A percentile compares a stretch with the other conserved stretches of the same genome.
Conservation (phyloP, 164 flowering plant species). For the Sedum album region DNA sequence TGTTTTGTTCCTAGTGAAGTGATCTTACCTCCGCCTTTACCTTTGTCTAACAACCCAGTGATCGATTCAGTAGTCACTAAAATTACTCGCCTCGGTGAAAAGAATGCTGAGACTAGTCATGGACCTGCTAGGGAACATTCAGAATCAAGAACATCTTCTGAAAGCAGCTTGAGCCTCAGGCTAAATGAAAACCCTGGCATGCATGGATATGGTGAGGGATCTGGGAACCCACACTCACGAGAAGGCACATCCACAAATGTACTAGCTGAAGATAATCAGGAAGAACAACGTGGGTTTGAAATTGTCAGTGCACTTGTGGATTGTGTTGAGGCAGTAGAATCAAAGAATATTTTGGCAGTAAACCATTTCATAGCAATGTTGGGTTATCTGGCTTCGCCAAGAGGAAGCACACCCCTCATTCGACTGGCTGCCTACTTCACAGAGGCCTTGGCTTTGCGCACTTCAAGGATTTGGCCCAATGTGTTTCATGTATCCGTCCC, state of each 20-base stretch:
- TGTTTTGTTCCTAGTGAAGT: not conserved
- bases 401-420: constrained; percentile 51
- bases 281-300: constrained; percentile 61
- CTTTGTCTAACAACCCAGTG: no score
- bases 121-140: constrained; percentile 31
- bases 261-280: constrained; percentile 15
- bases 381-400: constrained; percentile 83
- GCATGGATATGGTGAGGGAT: constrained; percentile 43
- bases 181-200: constrained; percentile 26
- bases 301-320: constrained; percentile 56
- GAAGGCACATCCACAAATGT: constrained; percentile 18
- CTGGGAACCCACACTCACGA: constrained; percentile 29
- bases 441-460: constrained; percentile 73
- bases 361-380: constrained; percentile 50
- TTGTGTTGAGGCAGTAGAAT: constrained; percentile 65
- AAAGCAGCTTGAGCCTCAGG: constrained; percentile 33
- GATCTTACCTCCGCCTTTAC: not conserved
- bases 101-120: constrained; percentile 38
- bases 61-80: constrained; percentile 30
- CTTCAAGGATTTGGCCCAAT: constrained; percentile 72
- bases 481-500: constrained; percentile 56
- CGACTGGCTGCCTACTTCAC: constrained; percentile 74
- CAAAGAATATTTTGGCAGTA: constrained; percentile 46
- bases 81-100: constrained; percentile 49
- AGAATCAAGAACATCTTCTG: no score